Evolutionary conservation across 179 eudicot species (phyloP).

Genomic region (Camellia oleifera): DNA sequence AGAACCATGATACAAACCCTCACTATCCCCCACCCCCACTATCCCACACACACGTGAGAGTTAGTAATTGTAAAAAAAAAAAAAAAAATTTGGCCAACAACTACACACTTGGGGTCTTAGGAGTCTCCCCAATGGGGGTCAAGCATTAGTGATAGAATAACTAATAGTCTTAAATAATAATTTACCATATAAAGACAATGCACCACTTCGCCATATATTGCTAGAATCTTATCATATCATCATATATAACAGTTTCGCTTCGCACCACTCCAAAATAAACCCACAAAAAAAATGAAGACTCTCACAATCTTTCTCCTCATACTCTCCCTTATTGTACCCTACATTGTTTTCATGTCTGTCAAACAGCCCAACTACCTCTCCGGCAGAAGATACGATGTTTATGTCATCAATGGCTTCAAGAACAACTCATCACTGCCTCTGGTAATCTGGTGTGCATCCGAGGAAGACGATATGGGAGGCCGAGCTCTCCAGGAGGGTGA

Average conservation of each 20-base stretch:
- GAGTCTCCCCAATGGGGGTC: no score
- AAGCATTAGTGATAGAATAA: no score
- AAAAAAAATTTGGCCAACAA: no score
- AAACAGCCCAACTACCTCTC: constrained; percentile 18
- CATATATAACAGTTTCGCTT: not conserved
- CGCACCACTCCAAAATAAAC: not conserved
- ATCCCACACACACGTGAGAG: no score
- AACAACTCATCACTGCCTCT: constrained; percentile 63
- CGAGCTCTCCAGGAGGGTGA: constrained; percentile 69
- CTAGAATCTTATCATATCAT: no score
- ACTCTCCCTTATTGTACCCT: not conserved
- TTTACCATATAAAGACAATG: no score
- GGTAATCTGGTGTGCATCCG: constrained; percentile 60
- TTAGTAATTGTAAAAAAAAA: no score
- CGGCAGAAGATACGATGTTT: constrained; percentile 30
- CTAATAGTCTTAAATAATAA: no score
- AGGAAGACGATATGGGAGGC: constrained; percentile 49
- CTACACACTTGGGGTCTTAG: no score
- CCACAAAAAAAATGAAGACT: not conserved
- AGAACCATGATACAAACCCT: no score
- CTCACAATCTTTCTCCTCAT: not conserved
- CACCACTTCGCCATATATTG: no score
- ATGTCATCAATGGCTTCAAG: constrained; percentile 51
- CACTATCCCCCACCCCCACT: no score
- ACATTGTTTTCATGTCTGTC: constrained; percentile 21